A percentile compares a stretch with the other conserved stretches of the same genome.
These are phyloP conservation scores for Ophiostoma perfectum DNA, from an alignment of 2,329 filamentous ascomycete genomes.

Conservation along the genomic window DNA sequence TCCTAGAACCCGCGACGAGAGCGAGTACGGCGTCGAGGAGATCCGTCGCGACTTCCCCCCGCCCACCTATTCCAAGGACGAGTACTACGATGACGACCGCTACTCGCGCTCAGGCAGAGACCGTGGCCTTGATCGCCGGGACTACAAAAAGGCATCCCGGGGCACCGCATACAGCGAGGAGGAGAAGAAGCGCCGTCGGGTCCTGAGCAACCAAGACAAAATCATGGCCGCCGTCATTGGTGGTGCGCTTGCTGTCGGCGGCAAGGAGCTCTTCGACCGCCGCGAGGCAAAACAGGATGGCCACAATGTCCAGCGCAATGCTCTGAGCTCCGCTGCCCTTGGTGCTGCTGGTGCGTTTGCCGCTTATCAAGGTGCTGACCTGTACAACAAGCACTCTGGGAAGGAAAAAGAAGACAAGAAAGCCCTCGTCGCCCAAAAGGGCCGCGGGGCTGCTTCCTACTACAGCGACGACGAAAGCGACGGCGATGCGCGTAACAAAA, in stretches of 20 bases:
- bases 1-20: conserved; percentile 62
- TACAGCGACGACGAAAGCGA: conserved; percentile 58
- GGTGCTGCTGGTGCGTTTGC: conserved; percentile 60
- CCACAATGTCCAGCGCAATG: conserved; percentile 49
- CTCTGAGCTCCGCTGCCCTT: conserved; percentile 54
- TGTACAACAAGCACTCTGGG: conserved; percentile 50
- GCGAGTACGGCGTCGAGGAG: conserved; percentile 71
- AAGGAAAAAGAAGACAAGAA: conserved; percentile 47
- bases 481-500: conserved; percentile 50
- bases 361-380: conserved; percentile 58
- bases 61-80: conserved; percentile 50
- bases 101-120: conserved; percentile 39
- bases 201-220: conserved; percentile 59
- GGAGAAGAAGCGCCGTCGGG: conserved; percentile 44
- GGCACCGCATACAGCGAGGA: conserved; percentile 56
- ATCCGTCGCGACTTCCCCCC: conserved; percentile 79
- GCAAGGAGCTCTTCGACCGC: conserved; percentile 62
- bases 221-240: conserved; percentile 62
- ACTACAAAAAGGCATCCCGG: conserved; percentile 45
- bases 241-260: conserved; percentile 58
- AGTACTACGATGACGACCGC: conserved; percentile 52
- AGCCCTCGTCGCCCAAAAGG: conserved; percentile 48
- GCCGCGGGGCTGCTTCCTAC: conserved; percentile 49
- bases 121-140: conserved; percentile 39
- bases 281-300: conserved; percentile 51